Conservation (phyloP, 2,329 filamentous ascomycete genomes). For the Phaeoacremonium minimum region DNA sequence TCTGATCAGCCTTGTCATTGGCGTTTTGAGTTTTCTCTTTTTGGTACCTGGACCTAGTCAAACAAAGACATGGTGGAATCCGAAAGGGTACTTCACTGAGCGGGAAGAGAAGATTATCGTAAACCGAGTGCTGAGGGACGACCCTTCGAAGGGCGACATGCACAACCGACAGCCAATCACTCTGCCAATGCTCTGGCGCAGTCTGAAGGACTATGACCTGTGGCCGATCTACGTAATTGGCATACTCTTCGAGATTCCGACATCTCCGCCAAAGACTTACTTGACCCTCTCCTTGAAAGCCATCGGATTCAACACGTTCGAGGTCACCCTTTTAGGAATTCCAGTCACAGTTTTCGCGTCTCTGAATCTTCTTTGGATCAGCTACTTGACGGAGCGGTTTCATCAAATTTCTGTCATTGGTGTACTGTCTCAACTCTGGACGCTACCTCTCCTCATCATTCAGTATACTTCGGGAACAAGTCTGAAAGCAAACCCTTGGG, state of each 20-base stretch:
- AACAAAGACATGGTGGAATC: slow-evolving; percentile 7
- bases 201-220: slow-evolving; percentile 48
- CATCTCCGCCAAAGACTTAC: slow-evolving; percentile 37
- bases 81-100: slow-evolving; percentile 5
- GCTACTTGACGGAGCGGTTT: slow-evolving; percentile 36
- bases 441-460: slow-evolving; percentile 46
- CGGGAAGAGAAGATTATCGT: slow-evolving; percentile 50
- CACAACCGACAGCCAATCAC: slow-evolving; percentile 50
- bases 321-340: slow-evolving; percentile 51
- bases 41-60: slow-evolving; percentile 3
- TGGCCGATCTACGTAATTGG: slow-evolving; percentile 51
- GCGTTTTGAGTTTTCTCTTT: slow-evolving; percentile 5
- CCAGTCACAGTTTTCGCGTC: slow-evolving; percentile 15
- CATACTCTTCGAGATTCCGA: slow-evolving; percentile 39
- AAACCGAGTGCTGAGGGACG: slow-evolving; percentile 46
- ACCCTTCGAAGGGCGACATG: slow-evolving; percentile 48
- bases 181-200: slow-evolving; percentile 36
- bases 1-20: slow-evolving; percentile 2
- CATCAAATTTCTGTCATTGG: slow-evolving; percentile 35
- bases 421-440: slow-evolving; percentile 43
- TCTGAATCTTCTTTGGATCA: slow-evolving; percentile 35
- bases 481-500: slow-evolving; percentile 1
- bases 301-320: slow-evolving; percentile 45
- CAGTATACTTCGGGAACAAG: slow-evolving; percentile 16
- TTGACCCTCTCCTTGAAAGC: slow-evolving; percentile 45